These are phyloP conservation scores for Hericium coralloides DNA, from an alignment of 768 basidiomycete species.

Conservation along the genomic window DNA sequence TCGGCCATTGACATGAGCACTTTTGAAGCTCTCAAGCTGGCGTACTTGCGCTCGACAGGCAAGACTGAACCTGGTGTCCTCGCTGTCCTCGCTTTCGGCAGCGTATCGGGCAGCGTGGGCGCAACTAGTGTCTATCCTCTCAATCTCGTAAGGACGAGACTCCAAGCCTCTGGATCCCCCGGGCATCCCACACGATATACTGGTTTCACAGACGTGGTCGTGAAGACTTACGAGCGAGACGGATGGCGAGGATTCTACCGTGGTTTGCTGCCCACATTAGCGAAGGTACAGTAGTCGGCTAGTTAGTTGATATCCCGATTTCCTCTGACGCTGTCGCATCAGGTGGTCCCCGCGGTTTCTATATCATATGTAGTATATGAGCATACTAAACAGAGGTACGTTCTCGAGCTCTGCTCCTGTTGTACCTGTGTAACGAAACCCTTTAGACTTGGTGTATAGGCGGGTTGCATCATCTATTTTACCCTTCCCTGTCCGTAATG, in stretches of 20 bases:
- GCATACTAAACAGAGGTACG: slow-evolving; percentile 71
- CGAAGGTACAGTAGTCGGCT: background rate
- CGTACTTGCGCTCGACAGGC: slow-evolving; percentile 79
- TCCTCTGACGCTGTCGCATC: slow-evolving; percentile 2
- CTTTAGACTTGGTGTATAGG: slow-evolving; percentile 44
- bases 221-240: slow-evolving; percentile 73
- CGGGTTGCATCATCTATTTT: slow-evolving; percentile 4
- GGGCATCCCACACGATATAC: slow-evolving; percentile 90
- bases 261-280: background rate
- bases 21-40: slow-evolving; percentile 90
- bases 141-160: slow-evolving; percentile 85
- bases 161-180: slow-evolving; percentile 93
- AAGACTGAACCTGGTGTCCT: slow-evolving; percentile 86
- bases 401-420: slow-evolving; percentile 5
- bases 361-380: slow-evolving; percentile 96
- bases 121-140: slow-evolving; percentile 91
- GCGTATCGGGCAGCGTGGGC: slow-evolving; percentile 87
- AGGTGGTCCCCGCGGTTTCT: slow-evolving; percentile 94
- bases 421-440: slow-evolving; percentile 6
- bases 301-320: background rate
- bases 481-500: background rate
- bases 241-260: slow-evolving; percentile 90
- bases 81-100: slow-evolving; percentile 84
- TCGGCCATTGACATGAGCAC: slow-evolving; percentile 97
- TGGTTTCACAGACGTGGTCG: slow-evolving; percentile 78